Conservation (phyloP, 768 basidiomycete genomes). For the Jaapia argillacea region DNA sequence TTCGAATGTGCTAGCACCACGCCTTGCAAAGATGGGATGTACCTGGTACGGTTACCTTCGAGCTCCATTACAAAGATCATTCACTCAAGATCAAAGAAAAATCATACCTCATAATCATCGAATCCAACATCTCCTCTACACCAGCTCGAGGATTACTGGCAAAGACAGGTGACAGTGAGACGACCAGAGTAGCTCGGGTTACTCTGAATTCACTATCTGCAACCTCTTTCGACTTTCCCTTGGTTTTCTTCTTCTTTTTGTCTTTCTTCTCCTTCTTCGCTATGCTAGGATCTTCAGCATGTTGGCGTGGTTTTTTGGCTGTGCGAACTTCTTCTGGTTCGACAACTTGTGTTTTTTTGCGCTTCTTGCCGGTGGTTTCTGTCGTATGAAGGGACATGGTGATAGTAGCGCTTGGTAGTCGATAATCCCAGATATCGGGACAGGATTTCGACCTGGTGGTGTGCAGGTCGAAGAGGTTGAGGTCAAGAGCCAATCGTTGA, state of each 20-base stretch:
- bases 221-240: constrained; percentile 14
- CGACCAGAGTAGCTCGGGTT: constrained; percentile 51
- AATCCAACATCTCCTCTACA: constrained; percentile 84
- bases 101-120: constrained; percentile 87
- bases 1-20: constrained; percentile 85
- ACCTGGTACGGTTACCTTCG: constrained; percentile 38
- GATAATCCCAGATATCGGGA: too few species aligned
- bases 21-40: constrained; percentile 78
- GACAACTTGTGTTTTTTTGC: constrained; percentile 20
- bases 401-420: too few species aligned
- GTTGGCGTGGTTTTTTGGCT: constrained; percentile 14
- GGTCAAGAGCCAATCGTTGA: too few species aligned
- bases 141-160: constrained; percentile 62
- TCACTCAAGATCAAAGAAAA: background rate
- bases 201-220: constrained; percentile 42
- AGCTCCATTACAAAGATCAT: constrained; percentile 2
- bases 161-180: constrained; percentile 79
- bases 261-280: constrained; percentile 22
- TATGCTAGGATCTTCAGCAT: too few species aligned
- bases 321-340: constrained; percentile 6
- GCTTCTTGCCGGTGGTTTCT: too few species aligned
- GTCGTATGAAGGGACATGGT: too few species aligned
- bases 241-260: constrained; percentile 15
- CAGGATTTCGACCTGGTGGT: constrained; percentile 2
- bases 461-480: too few species aligned